Conservation (phyloP, 768 basidiomycete species). For the Naganishia antarctica region DNA sequence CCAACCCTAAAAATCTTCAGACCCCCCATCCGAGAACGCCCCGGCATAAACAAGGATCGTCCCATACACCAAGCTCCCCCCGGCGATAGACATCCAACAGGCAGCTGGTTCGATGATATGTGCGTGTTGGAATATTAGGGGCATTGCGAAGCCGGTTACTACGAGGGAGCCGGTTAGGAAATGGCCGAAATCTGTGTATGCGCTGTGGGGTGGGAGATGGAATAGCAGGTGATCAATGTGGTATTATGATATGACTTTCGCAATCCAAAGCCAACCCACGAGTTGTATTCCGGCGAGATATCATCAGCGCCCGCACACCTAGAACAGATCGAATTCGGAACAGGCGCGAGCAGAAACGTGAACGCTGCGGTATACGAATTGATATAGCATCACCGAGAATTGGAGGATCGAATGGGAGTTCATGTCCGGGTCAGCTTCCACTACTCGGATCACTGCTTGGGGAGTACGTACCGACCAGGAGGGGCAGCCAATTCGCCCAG, state of each 20-base stretch:
- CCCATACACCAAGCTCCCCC: conserved; percentile 86
- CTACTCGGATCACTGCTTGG: conserved; percentile 45
- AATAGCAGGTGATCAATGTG: neutral
- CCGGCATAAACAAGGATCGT: conserved; percentile 75
- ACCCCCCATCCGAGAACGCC: conserved; percentile 17
- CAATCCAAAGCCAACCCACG: conserved; percentile 27
- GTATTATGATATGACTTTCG: neutral
- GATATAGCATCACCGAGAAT: no score
- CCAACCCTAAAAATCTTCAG: conserved; percentile 21
- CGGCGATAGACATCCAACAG: conserved; percentile 88
- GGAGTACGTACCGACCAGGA: conserved; percentile 71
- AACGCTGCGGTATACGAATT: conserved; percentile 67
- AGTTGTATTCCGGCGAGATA: conserved; percentile 68
- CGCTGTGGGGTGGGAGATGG: conserved; percentile 26
- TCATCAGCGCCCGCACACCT: conserved; percentile 82
- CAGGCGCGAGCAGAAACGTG: conserved; percentile 88
- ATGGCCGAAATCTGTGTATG: conserved; percentile 75
- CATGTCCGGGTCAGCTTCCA: neutral
- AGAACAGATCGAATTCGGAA: conserved; percentile 91
- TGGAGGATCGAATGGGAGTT: no score
- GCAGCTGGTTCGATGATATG: conserved; percentile 77
- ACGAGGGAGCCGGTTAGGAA: conserved; percentile 89
- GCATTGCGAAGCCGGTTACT: conserved; percentile 87
- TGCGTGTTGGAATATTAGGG: conserved; percentile 85
- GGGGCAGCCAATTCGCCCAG: conserved; percentile 92